Evolutionary conservation across 257 asterid species (phyloP), one percentile per base, ranked within the genome.

Genomic region (Striga asiatica): DNA sequence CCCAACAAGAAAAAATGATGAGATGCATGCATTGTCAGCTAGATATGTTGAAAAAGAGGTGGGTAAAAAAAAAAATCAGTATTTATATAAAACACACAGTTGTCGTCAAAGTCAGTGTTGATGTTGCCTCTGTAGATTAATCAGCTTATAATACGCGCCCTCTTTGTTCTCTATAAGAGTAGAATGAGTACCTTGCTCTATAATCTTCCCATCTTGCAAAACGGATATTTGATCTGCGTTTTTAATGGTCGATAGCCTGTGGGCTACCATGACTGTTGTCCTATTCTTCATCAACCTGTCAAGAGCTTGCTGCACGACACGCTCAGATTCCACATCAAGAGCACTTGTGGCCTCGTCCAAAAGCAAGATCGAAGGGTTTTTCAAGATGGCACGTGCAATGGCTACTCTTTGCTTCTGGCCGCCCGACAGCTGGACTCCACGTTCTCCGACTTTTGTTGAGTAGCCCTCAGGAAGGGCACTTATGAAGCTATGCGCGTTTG

Each of bases 391-490:
- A 12, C 95, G 79, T 11, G 95, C 95, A 25, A 85, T 85, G 50
- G 95, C 95, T 20, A 85, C 93, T 29, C 95, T 71, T 56, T 82
- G 95, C 77, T 80, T 82, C 67, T 82, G 95, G 8, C 95, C 95
- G 8, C 95, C 89, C 0, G 93, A 85, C 14, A 85, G 89, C 37
- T 82, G 95, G 14, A 85, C 88, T 46, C 95, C 93, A 42, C 95
- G 74, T 51, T 85, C 89, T 48, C 95, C 95, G 6, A 85, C 95
- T 65, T 65, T 73, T 10, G 95, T 85, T 2, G 76, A 71, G 72
- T 85, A 92, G 60, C 99, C 97, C 61, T 92, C 91, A 0, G 99
- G 99, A 8, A 92, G 93, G 31, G 73, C 71, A 48, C 83, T 80
- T 19, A 92, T 82, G 81, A 82, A 92, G 19, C 56, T 70, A 16